Base-by-base conservation (phyloP, 2,329 filamentous ascomycete species). In the Leptosphaerulina australis region DNA sequence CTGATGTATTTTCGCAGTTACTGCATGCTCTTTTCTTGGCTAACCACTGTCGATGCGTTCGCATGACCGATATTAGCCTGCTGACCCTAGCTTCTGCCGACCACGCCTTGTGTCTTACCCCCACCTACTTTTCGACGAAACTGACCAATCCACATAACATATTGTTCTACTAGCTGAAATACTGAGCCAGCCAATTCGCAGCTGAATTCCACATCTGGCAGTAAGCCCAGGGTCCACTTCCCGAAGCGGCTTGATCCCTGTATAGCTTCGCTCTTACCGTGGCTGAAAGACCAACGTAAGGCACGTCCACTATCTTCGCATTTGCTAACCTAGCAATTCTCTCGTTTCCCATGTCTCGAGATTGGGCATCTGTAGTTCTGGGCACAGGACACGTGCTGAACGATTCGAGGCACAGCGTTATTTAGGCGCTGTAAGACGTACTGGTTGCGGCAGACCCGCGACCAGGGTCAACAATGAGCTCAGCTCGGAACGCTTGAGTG, bases 181-280 rank as follows among this genome's bases (percentile, higher is more conserved):
- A n/a, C 15, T 44, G n/a, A 40, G 48, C 36, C 48, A 51, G 48
- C 41, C 41, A 50, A 22, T 36, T 25, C 20, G 7, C 35, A 50
- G 48, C 48, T 50, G 48, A 45, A 25, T 24, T 25, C 15, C 25
- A 3, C 22, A 41, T 37, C 17, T 15, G 26, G 36, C 36, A 34
- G 21, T 34, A 36, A 45, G 47, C 39, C 34, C 40, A 41, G 25
- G 24, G 9, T 18, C 33, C 17, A 26, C n/a, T 5, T 4, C 41
- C 14, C 31, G 17, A 44, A 20, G 24, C 6, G n/a, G 37, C 5
- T 6, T 24, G 18, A 14, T 11, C 38, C 31, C 38, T 37, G 37
- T 31, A 20, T 43, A 43, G 45, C 12, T 20, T 24, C 46, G 25
- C 21, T 31, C 11, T 22, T 37, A 29, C 31, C 36, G 41, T 43